Percentiles rank a stretch among this genome's conserved stretches.
These are phyloP conservation scores for Candida golubevii DNA, from an alignment of 805 yeast species.

Conservation along the genomic window DNA sequence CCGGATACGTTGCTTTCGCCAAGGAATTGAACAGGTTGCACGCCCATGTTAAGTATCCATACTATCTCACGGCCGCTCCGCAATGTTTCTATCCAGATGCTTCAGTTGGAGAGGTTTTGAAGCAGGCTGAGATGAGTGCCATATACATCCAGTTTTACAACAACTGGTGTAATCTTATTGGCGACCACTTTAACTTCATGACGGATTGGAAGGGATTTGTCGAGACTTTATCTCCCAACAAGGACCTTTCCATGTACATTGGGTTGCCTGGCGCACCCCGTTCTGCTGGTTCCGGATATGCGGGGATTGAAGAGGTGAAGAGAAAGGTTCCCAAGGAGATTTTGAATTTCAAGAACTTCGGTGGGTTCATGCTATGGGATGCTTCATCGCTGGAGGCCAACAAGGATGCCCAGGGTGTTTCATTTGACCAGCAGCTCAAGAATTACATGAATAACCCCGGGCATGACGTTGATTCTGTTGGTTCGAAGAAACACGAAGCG, in stretches of 20 bases:
- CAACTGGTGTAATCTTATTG: conserved; percentile 54
- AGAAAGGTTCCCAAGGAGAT: conserved; percentile 12
- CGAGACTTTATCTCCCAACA: conserved; percentile 55
- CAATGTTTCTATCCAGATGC: conserved; percentile 88
- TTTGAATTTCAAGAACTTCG: conserved; percentile 35
- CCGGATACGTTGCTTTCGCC: conserved; percentile 33
- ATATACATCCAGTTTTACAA: conserved; percentile 87
- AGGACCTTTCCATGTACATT: conserved; percentile 61
- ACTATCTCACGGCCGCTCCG: conserved; percentile 62
- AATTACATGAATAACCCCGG: conserved; percentile 1
- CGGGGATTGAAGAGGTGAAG: conserved; percentile 20
- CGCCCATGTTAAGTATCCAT: conserved; percentile 19
- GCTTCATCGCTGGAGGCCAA: conserved; percentile 56
- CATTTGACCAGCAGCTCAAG: conserved; percentile 10
- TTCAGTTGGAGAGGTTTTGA: conserved; percentile 28
- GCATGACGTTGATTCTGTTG: background rate
- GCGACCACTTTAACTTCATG: conserved; percentile 51
- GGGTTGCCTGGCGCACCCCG: conserved; percentile 60
- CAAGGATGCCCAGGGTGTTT: conserved; percentile 18
- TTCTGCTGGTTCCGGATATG: conserved; percentile 58
- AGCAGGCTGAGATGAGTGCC: conserved; percentile 65
- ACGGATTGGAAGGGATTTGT: conserved; percentile 68
- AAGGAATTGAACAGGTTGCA: conserved; percentile 18
- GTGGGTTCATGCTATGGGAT: conserved; percentile 85
- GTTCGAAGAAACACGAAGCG: too few relatives aligned